Base-by-base conservation (phyloP, 73 alveolate species). In the Tetrahymena malaccensis region DNA sequence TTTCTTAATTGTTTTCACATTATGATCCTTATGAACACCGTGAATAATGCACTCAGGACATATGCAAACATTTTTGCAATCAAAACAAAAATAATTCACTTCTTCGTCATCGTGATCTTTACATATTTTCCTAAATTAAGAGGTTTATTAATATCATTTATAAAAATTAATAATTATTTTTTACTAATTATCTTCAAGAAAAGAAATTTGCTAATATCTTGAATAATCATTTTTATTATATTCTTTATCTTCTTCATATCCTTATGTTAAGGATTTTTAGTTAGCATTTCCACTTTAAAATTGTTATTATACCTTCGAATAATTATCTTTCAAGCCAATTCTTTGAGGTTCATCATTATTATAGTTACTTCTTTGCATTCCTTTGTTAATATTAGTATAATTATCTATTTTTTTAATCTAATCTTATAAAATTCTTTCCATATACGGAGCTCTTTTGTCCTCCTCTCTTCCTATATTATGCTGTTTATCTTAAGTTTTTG, bases 41-140 rank as follows among this genome's bases (percentile, higher is more conserved):
- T 43, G 85, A 8, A 95, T 95, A 35, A 95, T 95, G 55, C 97
- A 95, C 43, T 95, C 97, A 21, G 97, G 97, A 56, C 97, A 95
- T 34, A 95, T 95, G 55, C 97, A 95, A 27, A 35, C 27, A 55
- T 57, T 85, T 35, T 85, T 43, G 27, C 97, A 95, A 89, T 95
- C 97, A 95, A 95, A 95, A 56, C 97, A 95, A 35, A 35, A 95
- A 55, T 95, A 95, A 21, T 93, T 84, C 6, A 95, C 95, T 85
- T 95, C 97, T 55, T 95, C 97, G 15, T 95, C 97, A 89, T 94
- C 95, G 89, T 95, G 97, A 70, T 85, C 95, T 27, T 38, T 22
- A 93, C 97, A 95, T 10, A 40, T 7, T 89, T 85, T 94, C 50
- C 55, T 95, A 25, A 43, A 22, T 27, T 40, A 22, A 35, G 89